A percentile compares a stretch with the other conserved stretches of the same genome.
Evolutionary conservation across 2,329 filamentous ascomycete genomes (phyloP).

Genomic region (Paraconiothyrium sp.): DNA sequence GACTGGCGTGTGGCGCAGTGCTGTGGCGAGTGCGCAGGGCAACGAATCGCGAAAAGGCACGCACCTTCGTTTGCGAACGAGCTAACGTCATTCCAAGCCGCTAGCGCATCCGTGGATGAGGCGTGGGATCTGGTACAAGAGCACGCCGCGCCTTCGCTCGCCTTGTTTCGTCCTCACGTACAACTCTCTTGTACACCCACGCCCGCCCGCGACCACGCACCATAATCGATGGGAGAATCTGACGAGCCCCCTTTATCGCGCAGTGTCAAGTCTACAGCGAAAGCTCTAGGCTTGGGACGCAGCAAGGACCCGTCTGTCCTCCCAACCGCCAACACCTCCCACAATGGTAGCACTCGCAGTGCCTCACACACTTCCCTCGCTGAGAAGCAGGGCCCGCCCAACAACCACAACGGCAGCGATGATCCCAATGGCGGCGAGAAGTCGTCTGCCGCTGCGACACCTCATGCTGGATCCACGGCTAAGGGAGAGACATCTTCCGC

Average conservation of each 20-base stretch:
- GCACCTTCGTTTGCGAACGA: background rate
- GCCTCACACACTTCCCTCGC: conserved; percentile 29
- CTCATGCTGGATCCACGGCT: conserved; percentile 53
- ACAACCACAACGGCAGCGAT: conserved; percentile 23
- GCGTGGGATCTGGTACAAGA: conserved; percentile 14
- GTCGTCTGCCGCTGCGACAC: conserved; percentile 35
- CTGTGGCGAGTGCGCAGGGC: conserved; percentile 9
- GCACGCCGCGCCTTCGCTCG: conserved; percentile 9
- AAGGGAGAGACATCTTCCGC: conserved; percentile 63
- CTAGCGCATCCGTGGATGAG: conserved; percentile 5
- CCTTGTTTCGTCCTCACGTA: conserved; percentile 17
- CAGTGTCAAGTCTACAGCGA: conserved; percentile 62
- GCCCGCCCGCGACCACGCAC: conserved; percentile 23
- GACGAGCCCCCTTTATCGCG: conserved; percentile 61
- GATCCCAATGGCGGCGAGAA: conserved; percentile 43
- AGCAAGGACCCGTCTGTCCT: conserved; percentile 44
- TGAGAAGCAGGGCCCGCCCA: conserved; percentile 33
- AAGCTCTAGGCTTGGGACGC: conserved; percentile 56
- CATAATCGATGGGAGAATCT: conserved; percentile 64
- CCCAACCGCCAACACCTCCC: conserved; percentile 37
- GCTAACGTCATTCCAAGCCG: conserved; percentile 6
- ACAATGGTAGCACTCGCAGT: conserved; percentile 25
- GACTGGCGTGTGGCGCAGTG: conserved; percentile 5
- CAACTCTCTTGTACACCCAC: conserved; percentile 17
- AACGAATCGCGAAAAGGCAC: background rate